Evolutionary conservation across 148 eudicot genomes (phyloP).

Genomic region (Rhododendron ferrugineum): DNA sequence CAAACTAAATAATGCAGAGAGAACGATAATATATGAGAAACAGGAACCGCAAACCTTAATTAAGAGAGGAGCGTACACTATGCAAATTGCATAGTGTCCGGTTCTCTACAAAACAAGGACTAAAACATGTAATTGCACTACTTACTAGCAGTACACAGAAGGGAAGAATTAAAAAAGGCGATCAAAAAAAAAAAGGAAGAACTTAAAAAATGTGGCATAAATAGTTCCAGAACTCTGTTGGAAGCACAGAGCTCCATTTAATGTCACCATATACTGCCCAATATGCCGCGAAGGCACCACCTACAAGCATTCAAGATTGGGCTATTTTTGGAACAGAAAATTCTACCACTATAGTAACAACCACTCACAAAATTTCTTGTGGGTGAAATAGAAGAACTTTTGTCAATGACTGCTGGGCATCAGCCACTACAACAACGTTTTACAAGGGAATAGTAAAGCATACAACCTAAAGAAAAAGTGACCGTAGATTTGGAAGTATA

Average conservation of each 20-base stretch:
- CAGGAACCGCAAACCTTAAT: background rate
- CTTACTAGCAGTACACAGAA: background rate
- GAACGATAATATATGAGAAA: background rate
- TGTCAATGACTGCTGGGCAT: background rate
- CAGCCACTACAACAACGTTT: background rate
- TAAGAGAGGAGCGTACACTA: background rate
- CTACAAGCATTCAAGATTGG: background rate
- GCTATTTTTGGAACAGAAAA: background rate
- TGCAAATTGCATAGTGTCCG: background rate
- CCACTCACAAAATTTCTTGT: background rate
- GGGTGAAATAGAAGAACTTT: background rate
- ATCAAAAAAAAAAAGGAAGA: too few species aligned
- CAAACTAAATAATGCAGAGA: slow-evolving; percentile 48
- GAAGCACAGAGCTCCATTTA: background rate
- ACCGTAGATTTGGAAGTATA: background rate
- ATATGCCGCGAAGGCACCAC: background rate
- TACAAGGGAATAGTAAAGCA: background rate
- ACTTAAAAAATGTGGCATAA: background rate
- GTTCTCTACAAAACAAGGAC: background rate
- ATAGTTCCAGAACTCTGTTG: background rate
- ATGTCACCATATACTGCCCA: background rate
- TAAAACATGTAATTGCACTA: background rate
- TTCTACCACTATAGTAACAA: background rate
- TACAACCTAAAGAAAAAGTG: background rate
- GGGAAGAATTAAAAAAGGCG: too few species aligned